Evolutionary conservation across 768 basidiomycete genomes (phyloP).

Genomic region (Gyrodon lividus): DNA sequence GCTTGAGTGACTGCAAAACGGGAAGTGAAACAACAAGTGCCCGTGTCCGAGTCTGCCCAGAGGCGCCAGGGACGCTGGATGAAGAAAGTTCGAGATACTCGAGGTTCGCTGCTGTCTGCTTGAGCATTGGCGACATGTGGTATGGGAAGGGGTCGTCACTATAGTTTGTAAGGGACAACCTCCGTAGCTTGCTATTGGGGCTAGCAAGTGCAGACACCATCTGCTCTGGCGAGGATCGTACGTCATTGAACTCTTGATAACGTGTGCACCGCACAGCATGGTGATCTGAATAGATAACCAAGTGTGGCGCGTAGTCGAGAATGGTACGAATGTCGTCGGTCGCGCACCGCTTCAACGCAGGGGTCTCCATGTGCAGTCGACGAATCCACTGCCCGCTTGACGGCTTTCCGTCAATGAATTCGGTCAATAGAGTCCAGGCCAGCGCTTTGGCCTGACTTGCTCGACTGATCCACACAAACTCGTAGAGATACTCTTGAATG

Average conservation of each 20-base stretch:
- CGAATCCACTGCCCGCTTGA: constrained; percentile 52
- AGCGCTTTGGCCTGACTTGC: constrained; percentile 49
- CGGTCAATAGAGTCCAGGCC: constrained; percentile 42
- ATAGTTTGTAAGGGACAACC: constrained; percentile 73
- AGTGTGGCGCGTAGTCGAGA: constrained; percentile 58
- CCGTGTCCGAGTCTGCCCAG: constrained; percentile 25
- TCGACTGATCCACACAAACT: constrained; percentile 67
- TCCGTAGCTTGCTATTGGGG: constrained; percentile 50
- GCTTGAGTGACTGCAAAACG: constrained; percentile 63
- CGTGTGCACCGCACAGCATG: constrained; percentile 59
- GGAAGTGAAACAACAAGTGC: constrained; percentile 45
- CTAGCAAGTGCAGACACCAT: constrained; percentile 59
- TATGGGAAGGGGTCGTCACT: constrained; percentile 58
- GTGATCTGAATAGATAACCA: constrained; percentile 63
- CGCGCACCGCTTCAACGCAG: constrained; percentile 57
- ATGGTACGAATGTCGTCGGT: constrained; percentile 69
- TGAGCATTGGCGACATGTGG: constrained; percentile 53
- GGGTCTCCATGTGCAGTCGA: constrained; percentile 70
- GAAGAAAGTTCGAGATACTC: constrained; percentile 71
- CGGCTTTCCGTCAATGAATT: constrained; percentile 38
- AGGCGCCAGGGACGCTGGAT: constrained; percentile 45
- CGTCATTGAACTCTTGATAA: constrained; percentile 43
- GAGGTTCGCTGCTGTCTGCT: constrained; percentile 49
- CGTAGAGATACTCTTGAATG: constrained; percentile 57
- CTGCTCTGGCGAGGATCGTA: constrained; percentile 50